Evolutionary conservation across 225 moss, liverwort and hornwort species (phyloP).

Genomic region (Antitrichia curtipendula): DNA sequence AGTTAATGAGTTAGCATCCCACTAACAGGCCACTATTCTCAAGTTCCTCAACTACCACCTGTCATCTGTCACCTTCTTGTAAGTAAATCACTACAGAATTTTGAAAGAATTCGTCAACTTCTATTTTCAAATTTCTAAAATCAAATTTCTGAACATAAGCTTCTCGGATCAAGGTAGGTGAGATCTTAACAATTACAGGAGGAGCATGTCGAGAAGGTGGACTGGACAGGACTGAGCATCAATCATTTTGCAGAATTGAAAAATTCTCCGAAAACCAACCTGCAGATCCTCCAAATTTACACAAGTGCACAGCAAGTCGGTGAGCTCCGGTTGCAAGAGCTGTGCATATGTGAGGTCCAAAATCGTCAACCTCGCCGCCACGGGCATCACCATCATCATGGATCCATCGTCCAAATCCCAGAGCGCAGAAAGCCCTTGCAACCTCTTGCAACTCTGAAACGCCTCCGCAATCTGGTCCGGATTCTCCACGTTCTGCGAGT

Average conservation of each 20-base stretch:
- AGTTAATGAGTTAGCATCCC: not conserved
- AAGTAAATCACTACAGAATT: not conserved
- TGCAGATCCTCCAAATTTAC: conserved; percentile 40
- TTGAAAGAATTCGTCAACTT: not conserved
- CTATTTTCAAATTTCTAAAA: not conserved
- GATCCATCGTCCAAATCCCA: conserved; percentile 44
- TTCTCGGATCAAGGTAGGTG: no score
- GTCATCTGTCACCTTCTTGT: not conserved
- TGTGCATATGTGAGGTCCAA: conserved; percentile 37
- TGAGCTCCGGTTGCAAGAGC: conserved; percentile 23
- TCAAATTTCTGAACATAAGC: not conserved
- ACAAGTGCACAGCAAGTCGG: conserved; percentile 23
- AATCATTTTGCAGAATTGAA: not conserved
- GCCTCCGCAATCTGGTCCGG: conserved; percentile 43
- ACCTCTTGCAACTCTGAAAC: conserved; percentile 2
- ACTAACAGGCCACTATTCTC: not conserved
- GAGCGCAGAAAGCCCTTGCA: conserved; percentile 22
- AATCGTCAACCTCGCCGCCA: conserved; percentile 19
- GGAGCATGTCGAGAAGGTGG: not conserved
- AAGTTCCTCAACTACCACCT: not conserved
- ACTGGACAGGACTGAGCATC: not conserved
- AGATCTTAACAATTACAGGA: not conserved
- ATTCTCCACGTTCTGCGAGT: conserved; percentile 32
- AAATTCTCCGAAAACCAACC: not conserved
- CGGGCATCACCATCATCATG: conserved; percentile 49